These are phyloP conservation scores for Eudorina sp. DNA, from an alignment of 139 green algal genomes.

Conservation along the genomic window DNA sequence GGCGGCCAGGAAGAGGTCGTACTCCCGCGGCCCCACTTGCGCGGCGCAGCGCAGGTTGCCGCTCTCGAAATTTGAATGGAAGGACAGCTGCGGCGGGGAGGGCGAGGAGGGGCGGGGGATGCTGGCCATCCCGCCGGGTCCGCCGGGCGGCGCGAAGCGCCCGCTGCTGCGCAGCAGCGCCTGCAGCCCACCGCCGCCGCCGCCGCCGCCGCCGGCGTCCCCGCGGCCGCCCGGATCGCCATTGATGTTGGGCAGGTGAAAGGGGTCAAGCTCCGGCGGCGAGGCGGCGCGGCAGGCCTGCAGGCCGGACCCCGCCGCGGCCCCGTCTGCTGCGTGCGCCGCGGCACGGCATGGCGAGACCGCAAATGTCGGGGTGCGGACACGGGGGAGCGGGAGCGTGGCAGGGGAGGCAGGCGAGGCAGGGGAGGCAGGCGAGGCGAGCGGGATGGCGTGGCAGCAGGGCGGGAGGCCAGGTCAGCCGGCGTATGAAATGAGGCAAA, in stretches of 20 bases:
- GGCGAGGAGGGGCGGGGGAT: background rate
- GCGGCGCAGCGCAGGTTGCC: conserved; percentile 61
- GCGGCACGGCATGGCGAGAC: too few species aligned
- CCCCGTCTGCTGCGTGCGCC: too few species aligned
- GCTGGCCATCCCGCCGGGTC: background rate
- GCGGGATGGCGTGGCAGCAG: too few species aligned
- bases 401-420: too few species aligned
- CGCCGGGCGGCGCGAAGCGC: background rate
- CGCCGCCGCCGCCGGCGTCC: background rate
- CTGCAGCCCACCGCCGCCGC: background rate
- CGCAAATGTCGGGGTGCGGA: too few species aligned
- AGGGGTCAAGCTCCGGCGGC: background rate
- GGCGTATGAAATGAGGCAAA: too few species aligned
- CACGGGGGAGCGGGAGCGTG: too few species aligned
- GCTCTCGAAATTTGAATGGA: conserved; percentile 56
- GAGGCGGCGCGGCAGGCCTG: background rate
- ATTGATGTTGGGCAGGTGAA: conserved; percentile 40
- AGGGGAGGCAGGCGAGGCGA: too few species aligned
- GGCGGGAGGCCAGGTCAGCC: too few species aligned
- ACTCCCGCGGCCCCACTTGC: conserved; percentile 73
- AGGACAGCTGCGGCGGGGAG: conserved; percentile 9
- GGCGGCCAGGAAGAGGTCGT: conserved; percentile 77
- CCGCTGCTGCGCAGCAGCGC: background rate
- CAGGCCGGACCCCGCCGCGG: too few species aligned
- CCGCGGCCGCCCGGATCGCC: background rate